A percentile compares a stretch with the other conserved stretches of the same genome.
phyloP scores from a whole-genome alignment of 495 filamentous ascomycete genomes.

The Friedmanniomyces endolithicus region DNA sequence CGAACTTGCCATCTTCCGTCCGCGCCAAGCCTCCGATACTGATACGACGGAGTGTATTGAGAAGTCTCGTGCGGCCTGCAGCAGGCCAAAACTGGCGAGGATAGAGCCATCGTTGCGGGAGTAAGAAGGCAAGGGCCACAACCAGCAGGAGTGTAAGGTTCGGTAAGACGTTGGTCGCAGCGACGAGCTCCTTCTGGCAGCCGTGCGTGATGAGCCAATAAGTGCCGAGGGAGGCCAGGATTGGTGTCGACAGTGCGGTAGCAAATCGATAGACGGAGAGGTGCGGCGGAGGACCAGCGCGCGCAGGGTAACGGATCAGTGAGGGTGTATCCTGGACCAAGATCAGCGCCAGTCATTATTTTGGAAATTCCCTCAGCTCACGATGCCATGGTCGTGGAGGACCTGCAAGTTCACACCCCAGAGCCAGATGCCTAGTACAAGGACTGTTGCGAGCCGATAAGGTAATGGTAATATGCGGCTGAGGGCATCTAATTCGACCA shows the following conservation, averaged over 20 bases:
- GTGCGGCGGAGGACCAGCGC: conserved; percentile 47
- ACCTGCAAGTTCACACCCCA: conserved; percentile 83
- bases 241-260: conserved; percentile 54
- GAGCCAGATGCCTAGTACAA: conserved; percentile 79
- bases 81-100: conserved; percentile 37
- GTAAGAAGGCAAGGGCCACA: conserved; percentile 53
- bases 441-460: conserved; percentile 63
- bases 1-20: conserved; percentile 74
- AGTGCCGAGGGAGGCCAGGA: conserved; percentile 53
- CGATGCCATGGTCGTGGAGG: conserved; percentile 59
- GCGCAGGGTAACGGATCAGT: conserved; percentile 65
- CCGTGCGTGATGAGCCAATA: conserved; percentile 77
- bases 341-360: conserved; percentile 17
- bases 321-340: conserved; percentile 54
- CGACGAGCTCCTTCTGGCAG: conserved; percentile 19
- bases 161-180: conserved; percentile 39
- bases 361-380: conserved; percentile 20
- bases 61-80: conserved; percentile 61
- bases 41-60: conserved; percentile 58
- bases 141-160: conserved; percentile 65
- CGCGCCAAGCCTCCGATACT: conserved; percentile 69
- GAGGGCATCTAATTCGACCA: conserved; percentile 62
- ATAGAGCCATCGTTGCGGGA: conserved; percentile 44
- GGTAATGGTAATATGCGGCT: conserved; percentile 76
- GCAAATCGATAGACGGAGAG: conserved; percentile 73